Conservation (phyloP, 2,329 filamentous ascomycete genomes). For the Rhexocercosporidium sp. region DNA sequence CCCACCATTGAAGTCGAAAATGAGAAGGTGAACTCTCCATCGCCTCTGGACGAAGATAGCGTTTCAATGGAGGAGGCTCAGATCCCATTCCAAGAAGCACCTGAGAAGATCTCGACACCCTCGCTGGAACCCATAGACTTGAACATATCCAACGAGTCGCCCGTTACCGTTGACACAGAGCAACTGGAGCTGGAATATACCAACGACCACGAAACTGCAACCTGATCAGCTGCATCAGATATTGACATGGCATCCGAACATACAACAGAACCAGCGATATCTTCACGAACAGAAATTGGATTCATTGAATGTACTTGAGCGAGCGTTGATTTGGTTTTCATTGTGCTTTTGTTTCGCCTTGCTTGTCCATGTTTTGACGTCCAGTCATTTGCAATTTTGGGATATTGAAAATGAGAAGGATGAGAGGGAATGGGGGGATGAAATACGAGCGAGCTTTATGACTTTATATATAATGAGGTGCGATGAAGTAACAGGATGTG, state of each 20-base stretch:
- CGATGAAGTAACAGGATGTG: background rate
- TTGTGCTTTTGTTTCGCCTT: background rate
- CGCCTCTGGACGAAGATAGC: background rate
- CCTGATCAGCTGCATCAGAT: background rate
- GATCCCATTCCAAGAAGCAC: background rate
- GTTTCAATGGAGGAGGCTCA: background rate
- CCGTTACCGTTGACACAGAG: background rate
- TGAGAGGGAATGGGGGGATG: background rate
- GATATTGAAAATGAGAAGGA: background rate
- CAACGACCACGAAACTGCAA: background rate
- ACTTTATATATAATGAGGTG: background rate
- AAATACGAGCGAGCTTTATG: no score
- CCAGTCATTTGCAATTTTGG: background rate
- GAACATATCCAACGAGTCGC: background rate
- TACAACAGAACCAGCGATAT: background rate
- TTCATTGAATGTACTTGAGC: constrained; percentile 1
- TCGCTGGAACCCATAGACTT: background rate
- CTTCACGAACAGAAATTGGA: background rate
- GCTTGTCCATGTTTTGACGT: background rate
- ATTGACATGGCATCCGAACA: background rate
- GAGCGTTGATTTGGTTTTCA: background rate
- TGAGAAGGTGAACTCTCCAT: background rate
- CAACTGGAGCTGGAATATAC: background rate
- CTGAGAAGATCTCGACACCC: background rate
- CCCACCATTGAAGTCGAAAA: background rate